phyloP scores from a whole-genome alignment of 257 asterid species.

The Solanum tarapatanum region DNA sequence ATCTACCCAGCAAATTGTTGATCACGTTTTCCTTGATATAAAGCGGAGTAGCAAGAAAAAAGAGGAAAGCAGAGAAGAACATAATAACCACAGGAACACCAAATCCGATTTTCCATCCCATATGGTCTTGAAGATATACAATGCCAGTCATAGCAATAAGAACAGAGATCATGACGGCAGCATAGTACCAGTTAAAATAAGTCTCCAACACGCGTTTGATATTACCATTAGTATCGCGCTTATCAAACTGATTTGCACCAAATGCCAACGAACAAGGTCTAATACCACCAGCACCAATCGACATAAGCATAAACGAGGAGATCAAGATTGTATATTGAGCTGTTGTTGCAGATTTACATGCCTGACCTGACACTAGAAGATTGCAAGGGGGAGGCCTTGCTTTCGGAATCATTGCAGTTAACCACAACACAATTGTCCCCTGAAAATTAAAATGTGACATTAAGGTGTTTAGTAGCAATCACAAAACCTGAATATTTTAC shows the following conservation, averaged over 20 bases:
- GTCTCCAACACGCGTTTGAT: slow-evolving; percentile 34
- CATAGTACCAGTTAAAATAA: slow-evolving; percentile 59
- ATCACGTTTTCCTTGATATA: slow-evolving; percentile 26
- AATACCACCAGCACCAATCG: slow-evolving; percentile 62
- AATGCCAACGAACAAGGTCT: slow-evolving; percentile 58
- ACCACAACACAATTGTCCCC: slow-evolving; percentile 57
- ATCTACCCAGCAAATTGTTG: slow-evolving; percentile 32
- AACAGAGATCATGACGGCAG: slow-evolving; percentile 31
- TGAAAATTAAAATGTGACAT: background rate
- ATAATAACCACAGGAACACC: slow-evolving; percentile 50
- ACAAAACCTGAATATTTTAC: background rate
- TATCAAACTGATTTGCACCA: slow-evolving; percentile 62
- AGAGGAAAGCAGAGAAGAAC: slow-evolving; percentile 36
- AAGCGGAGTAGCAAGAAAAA: slow-evolving; percentile 34
- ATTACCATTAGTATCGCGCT: slow-evolving; percentile 12
- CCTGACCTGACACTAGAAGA: background rate
- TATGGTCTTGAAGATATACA: slow-evolving; percentile 54
- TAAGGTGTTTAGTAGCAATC: background rate
- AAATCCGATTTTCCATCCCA: slow-evolving; percentile 58
- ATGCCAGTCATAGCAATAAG: slow-evolving; percentile 41
- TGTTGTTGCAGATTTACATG: slow-evolving; percentile 26
- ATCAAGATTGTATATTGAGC: slow-evolving; percentile 27
- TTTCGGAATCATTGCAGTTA: slow-evolving; percentile 40
- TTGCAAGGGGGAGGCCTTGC: slow-evolving; percentile 39
- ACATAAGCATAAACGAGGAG: slow-evolving; percentile 42